Conservation (phyloP, 1,139 yeast species). For the Nakaseomyces kungkrabaensis region DNA sequence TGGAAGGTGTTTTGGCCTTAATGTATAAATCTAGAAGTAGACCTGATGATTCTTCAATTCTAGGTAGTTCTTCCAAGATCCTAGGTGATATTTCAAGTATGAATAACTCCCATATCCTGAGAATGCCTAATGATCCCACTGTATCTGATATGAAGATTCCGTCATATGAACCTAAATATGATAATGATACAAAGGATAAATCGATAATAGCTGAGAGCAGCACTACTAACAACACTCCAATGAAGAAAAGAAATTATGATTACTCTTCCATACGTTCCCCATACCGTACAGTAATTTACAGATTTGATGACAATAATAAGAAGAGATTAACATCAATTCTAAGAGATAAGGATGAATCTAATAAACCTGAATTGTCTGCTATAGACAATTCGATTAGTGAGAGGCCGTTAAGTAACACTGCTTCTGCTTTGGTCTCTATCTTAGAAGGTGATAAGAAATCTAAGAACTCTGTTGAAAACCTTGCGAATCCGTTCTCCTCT, state of each 20-base stretch:
- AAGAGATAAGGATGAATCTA: constrained; percentile 10
- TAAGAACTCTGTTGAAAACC: constrained; percentile 23
- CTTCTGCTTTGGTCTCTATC: constrained; percentile 53
- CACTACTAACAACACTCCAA: constrained; percentile 15
- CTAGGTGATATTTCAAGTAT: constrained; percentile 2
- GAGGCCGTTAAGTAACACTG: constrained; percentile 49
- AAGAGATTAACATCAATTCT: neutral
- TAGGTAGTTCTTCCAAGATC: neutral
- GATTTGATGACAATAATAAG: constrained; percentile 9
- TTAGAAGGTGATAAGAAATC: constrained; percentile 37
- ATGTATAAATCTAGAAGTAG: constrained; percentile 34
- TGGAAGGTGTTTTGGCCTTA: constrained; percentile 71
- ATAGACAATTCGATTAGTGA: constrained; percentile 3
- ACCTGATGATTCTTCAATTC: constrained; percentile 9
- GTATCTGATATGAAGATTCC: constrained; percentile 23
- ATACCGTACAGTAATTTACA: constrained; percentile 39
- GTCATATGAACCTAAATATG: constrained; percentile 30
- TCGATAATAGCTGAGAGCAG: constrained; percentile 6
- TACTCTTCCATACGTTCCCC: constrained; percentile 61
- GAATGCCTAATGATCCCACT: constrained; percentile 10
- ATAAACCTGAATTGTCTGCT: neutral
- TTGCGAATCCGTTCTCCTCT: constrained; percentile 46
- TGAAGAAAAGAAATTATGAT: constrained; percentile 39
- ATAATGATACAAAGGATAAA: constrained; percentile 9
- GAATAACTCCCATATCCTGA: constrained; percentile 11